Percentiles rank a stretch among this genome's conserved stretches.
Evolutionary conservation across 345 rosid species (phyloP).

Genomic region (Murraya koenigii): DNA sequence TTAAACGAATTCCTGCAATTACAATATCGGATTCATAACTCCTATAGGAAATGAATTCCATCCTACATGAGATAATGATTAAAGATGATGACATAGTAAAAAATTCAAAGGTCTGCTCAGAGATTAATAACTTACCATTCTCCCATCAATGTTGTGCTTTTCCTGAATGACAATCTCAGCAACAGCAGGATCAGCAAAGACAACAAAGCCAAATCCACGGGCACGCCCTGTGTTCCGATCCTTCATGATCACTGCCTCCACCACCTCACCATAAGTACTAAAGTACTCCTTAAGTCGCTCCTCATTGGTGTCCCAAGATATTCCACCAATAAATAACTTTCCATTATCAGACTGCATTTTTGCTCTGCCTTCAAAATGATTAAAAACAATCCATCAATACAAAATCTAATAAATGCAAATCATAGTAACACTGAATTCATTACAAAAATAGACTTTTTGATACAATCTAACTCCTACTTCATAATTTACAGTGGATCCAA

Average conservation of each 20-base stretch:
- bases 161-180: conserved; percentile 87
- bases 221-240: conserved; percentile 98
- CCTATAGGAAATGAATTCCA: conserved; percentile 16
- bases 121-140: conserved; percentile 58
- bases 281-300: conserved; percentile 92
- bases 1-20: conserved; percentile 33
- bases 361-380: conserved; percentile 36
- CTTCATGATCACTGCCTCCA: conserved; percentile 96
- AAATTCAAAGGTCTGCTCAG: not conserved
- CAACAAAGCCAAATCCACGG: conserved; percentile 97
- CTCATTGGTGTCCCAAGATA: conserved; percentile 98
- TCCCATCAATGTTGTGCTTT: conserved; percentile 89
- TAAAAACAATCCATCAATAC: conserved; percentile 16
- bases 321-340: conserved; percentile 93
- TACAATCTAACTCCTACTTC: not conserved
- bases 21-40: conserved; percentile 29
- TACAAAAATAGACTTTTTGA: conserved; percentile 1
- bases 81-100: conserved; percentile 5
- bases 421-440: not conserved
- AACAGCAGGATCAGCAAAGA: conserved; percentile 82
- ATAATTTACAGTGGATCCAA: conserved; percentile 35
- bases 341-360: conserved; percentile 94
- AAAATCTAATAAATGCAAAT: conserved; percentile 18
- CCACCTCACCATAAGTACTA: conserved; percentile 80
- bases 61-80: conserved; percentile 1